Conservation (phyloP, 495 filamentous ascomycete genomes). For the Aspergillus sclerotiicarbonarius region DNA sequence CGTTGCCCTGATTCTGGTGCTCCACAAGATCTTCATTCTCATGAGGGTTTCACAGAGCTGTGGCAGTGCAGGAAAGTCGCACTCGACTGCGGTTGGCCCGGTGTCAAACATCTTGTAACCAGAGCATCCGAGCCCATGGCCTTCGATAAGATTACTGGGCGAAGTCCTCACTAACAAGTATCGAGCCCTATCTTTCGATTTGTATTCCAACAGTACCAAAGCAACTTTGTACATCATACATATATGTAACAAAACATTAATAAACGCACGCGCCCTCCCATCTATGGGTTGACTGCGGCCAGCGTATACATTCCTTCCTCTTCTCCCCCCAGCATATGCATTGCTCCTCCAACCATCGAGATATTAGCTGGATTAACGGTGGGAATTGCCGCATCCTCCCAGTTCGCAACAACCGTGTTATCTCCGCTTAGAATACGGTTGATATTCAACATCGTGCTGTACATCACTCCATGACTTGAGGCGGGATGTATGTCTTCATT, state of each 20-base stretch:
- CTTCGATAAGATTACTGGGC: too few species aligned
- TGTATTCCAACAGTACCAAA: not conserved
- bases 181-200: not conserved
- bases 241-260: not conserved
- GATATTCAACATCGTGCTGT: conserved; percentile 50
- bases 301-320: conserved; percentile 3
- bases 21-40: too few species aligned
- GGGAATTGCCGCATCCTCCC: conserved; percentile 19
- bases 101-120: too few species aligned
- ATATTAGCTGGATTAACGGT: conserved; percentile 10
- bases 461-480: conserved; percentile 30
- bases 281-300: not conserved
- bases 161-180: not conserved
- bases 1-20: too few species aligned
- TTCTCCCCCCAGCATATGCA: not conserved
- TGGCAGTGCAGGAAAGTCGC: too few species aligned
- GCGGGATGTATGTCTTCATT: conserved; percentile 3
- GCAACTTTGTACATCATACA: not conserved
- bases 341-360: conserved; percentile 4
- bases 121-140: too few species aligned
- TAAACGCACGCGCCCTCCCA: not conserved
- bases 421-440: conserved; percentile 20
- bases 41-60: too few species aligned
- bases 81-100: too few species aligned
- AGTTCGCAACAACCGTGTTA: conserved; percentile 18